Percentiles rank a stretch among this genome's conserved stretches.
phyloP scores from a whole-genome alignment of 2,329 filamentous ascomycete species.

The Lizonia empirigonia region DNA sequence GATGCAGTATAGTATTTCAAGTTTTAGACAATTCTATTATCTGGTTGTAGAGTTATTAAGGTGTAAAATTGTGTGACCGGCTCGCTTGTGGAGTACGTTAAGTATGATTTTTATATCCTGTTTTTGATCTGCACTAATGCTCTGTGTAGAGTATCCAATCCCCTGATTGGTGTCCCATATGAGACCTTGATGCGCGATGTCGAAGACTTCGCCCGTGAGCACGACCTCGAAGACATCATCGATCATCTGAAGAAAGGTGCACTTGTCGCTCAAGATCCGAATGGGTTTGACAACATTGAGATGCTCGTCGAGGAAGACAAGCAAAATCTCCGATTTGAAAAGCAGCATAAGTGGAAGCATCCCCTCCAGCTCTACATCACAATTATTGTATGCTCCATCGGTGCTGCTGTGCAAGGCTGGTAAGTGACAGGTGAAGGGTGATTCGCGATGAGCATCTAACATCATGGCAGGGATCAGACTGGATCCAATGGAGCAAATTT shows the following conservation, averaged over 20 bases:
- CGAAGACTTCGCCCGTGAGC: conserved; percentile 66
- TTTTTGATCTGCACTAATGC: background rate
- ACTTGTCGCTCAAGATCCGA: conserved; percentile 72
- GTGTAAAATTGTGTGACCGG: too few species aligned
- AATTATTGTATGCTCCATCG: conserved; percentile 69
- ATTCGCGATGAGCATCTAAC: too few species aligned
- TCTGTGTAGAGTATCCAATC: conserved; percentile 56
- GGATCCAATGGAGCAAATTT: conserved; percentile 59
- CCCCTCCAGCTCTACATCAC: conserved; percentile 67
- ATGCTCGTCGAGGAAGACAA: conserved; percentile 66
- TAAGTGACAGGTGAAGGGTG: background rate
- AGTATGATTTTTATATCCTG: conserved; percentile 8
- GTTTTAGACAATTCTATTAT: too few species aligned
- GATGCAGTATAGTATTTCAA: too few species aligned
- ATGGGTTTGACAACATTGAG: conserved; percentile 64
- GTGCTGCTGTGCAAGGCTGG: conserved; percentile 60
- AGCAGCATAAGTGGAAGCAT: conserved; percentile 65
- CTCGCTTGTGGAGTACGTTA: too few species aligned
- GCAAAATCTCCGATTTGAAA: conserved; percentile 63
- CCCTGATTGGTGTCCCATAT: conserved; percentile 60
- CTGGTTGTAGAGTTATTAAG: too few species aligned
- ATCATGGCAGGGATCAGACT: conserved; percentile 61
- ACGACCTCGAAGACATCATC: conserved; percentile 54
- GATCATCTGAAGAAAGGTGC: conserved; percentile 57
- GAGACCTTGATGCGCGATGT: conserved; percentile 60